Percentiles rank a stretch among this genome's conserved stretches.
phyloP scores from a whole-genome alignment of 2,329 filamentous ascomycete genomes.

The Clarireedia hainanense region DNA sequence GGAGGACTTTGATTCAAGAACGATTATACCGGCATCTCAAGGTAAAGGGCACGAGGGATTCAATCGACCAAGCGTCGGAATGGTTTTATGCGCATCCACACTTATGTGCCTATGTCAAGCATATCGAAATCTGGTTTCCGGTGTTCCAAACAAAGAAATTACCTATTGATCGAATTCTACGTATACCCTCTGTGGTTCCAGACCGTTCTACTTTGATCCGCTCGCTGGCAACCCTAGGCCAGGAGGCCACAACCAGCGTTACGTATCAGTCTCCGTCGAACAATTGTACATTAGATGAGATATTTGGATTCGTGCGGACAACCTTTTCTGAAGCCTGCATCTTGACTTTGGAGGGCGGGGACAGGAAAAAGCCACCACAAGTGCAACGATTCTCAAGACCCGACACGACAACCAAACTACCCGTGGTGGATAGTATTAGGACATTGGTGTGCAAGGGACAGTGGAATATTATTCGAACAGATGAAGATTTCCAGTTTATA shows the following conservation, averaged over 20 bases:
- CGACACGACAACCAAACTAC: slow-evolving; percentile 12
- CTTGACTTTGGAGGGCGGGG: slow-evolving; percentile 68
- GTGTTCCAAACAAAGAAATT: slow-evolving; percentile 45
- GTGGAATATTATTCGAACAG: slow-evolving; percentile 65
- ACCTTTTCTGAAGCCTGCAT: slow-evolving; percentile 52
- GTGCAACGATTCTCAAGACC: slow-evolving; percentile 44
- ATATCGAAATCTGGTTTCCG: slow-evolving; percentile 72
- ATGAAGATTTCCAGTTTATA: slow-evolving; percentile 55
- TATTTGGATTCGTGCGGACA: slow-evolving; percentile 54
- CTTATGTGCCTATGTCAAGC: slow-evolving; percentile 57
- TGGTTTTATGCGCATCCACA: slow-evolving; percentile 55
- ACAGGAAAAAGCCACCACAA: slow-evolving; percentile 66
- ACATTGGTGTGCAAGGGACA: slow-evolving; percentile 67
- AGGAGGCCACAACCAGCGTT: slow-evolving; percentile 39
- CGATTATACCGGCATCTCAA: slow-evolving; percentile 70
- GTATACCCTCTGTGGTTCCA: slow-evolving; percentile 21
- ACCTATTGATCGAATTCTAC: slow-evolving; percentile 21
- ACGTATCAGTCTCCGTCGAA: slow-evolving; percentile 53
- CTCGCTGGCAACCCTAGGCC: slow-evolving; percentile 31
- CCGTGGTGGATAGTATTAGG: slow-evolving; percentile 41
- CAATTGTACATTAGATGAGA: slow-evolving; percentile 63
- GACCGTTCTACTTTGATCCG: slow-evolving; percentile 21
- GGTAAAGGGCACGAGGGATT: slow-evolving; percentile 61
- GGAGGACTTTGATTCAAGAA: slow-evolving; percentile 61
- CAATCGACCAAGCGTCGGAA: slow-evolving; percentile 47